These are phyloP conservation scores for Suillus sp. DNA, from an alignment of 768 basidiomycete species.

Conservation along the genomic window DNA sequence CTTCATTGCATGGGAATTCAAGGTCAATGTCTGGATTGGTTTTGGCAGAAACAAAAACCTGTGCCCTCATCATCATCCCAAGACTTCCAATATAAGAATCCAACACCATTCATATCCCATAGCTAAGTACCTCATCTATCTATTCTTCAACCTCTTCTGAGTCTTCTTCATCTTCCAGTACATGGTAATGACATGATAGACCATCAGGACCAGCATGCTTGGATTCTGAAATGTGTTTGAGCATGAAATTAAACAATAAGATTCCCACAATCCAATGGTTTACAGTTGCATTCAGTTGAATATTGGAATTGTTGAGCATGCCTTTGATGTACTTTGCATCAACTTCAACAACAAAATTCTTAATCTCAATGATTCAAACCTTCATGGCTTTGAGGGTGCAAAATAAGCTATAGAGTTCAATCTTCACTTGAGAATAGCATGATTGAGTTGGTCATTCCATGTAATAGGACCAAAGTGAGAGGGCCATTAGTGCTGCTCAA, in stretches of 20 bases:
- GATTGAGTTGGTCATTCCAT: conserved; percentile 28
- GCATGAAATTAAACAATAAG: not conserved
- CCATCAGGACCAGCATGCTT: not conserved
- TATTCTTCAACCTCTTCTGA: not conserved
- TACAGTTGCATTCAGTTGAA: conserved; percentile 18
- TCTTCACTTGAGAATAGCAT: conserved; percentile 23
- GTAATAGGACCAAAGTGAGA: conserved; percentile 41
- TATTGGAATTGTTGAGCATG: no score
- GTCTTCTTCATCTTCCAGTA: not conserved
- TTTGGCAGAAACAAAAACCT: not conserved
- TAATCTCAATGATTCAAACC: no score
- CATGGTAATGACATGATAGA: rapidly evolving
- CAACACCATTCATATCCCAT: not conserved
- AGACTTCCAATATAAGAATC: not conserved
- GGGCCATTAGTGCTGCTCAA: conserved; percentile 20
- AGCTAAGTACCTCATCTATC: no score
- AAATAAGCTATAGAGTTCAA: conserved; percentile 32
- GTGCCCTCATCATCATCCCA: not conserved
- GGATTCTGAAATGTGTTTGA: not conserved
- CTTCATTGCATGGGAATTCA: not conserved
- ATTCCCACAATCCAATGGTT: not conserved
- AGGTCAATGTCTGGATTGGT: not conserved
- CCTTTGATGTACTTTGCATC: no score
- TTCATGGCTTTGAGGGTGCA: no score
- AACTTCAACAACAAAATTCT: no score